Evolutionary conservation across 768 basidiomycete species (phyloP).

Genomic region (Suillus cothurnatus): DNA sequence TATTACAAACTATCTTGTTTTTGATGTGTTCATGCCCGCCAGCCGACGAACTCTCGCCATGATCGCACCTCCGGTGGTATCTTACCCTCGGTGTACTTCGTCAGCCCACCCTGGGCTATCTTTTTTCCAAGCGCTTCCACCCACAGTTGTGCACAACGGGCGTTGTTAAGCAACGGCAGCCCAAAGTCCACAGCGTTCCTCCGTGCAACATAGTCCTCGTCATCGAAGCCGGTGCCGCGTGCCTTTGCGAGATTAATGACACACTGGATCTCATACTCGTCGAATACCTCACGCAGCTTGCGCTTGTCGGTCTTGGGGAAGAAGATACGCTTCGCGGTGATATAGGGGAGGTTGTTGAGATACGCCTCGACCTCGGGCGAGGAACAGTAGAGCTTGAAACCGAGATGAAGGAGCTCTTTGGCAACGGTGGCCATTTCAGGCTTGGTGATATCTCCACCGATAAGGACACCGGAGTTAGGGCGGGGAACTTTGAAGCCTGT

Average conservation of each 20-base stretch:
- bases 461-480: slow-evolving; percentile 81
- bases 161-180: slow-evolving; percentile 87
- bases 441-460: slow-evolving; percentile 87
- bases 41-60: slow-evolving; percentile 89
- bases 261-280: slow-evolving; percentile 91
- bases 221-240: slow-evolving; percentile 73
- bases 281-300: slow-evolving; percentile 89
- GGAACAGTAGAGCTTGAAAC: slow-evolving; percentile 95
- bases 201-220: slow-evolving; percentile 97
- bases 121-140: slow-evolving; percentile 87
- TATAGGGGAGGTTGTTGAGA: slow-evolving; percentile 77
- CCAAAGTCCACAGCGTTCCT: slow-evolving; percentile 98
- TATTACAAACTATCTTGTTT: slow-evolving; percentile 3
- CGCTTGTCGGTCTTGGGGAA: slow-evolving; percentile 98
- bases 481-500: slow-evolving; percentile 94
- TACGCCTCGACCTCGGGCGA: slow-evolving; percentile 77
- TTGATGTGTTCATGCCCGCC: slow-evolving; percentile 48
- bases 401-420: slow-evolving; percentile 76
- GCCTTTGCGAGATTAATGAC: slow-evolving; percentile 91
- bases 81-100: slow-evolving; percentile 80
- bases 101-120: slow-evolving; percentile 77
- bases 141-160: slow-evolving; percentile 85
- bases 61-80: slow-evolving; percentile 91
- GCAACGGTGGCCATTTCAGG: slow-evolving; percentile 88
- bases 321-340: slow-evolving; percentile 85